phyloP scores from a whole-genome alignment of 179 eudicot species.

The Corrigiola litoralis region DNA sequence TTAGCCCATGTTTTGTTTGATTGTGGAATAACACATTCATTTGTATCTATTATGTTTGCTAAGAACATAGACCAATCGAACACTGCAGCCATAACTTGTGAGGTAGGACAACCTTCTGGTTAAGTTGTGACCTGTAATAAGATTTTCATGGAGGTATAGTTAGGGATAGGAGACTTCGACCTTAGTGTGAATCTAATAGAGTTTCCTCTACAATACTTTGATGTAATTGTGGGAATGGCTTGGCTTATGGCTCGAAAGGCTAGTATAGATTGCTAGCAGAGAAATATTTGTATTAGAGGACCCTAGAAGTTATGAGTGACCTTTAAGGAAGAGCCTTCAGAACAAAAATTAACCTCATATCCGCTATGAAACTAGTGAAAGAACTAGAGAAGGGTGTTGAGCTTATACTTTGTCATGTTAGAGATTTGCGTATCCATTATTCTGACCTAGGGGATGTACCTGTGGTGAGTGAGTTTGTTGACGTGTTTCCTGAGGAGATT shows the following conservation, averaged over 20 bases:
- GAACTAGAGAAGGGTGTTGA: not conserved
- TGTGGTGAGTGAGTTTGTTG: not conserved
- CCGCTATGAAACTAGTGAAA: not conserved
- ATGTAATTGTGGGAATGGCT: not conserved
- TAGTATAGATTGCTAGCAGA: not conserved
- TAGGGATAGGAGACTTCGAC: not conserved
- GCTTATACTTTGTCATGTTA: not conserved
- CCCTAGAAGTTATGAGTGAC: not conserved
- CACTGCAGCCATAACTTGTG: not conserved
- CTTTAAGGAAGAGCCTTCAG: not conserved
- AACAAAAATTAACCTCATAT: not conserved
- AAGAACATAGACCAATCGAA: not conserved
- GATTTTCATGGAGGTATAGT: too few relatives aligned
- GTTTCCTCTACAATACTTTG: not conserved
- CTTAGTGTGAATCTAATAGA: not conserved
- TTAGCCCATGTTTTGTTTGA: not conserved
- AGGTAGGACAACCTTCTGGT: not conserved
- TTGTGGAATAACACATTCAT: not conserved
- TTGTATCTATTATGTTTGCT: not conserved
- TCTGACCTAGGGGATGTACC: not conserved
- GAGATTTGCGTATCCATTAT: not conserved
- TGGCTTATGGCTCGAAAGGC: not conserved
- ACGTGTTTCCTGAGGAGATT: not conserved
- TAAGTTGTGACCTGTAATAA: not conserved
- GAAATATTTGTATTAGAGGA: not conserved